These are phyloP conservation scores for Microdochium nivale DNA, from an alignment of 2,329 filamentous ascomycete species.

Conservation along the genomic window DNA sequence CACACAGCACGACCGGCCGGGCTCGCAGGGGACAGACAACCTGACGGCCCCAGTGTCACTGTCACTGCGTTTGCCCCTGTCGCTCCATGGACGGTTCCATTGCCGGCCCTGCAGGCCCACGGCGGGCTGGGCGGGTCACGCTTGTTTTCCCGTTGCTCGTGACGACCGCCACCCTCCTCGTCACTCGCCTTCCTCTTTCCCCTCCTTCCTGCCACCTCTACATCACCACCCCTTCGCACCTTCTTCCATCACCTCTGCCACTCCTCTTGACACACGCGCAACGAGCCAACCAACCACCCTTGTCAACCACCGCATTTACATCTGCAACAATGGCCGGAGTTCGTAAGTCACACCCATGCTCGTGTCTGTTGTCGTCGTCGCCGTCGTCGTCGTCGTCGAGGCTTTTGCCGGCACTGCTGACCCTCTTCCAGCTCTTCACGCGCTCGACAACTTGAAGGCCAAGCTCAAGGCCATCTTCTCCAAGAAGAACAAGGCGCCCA, in stretches of 20 bases:
- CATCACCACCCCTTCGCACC: background rate
- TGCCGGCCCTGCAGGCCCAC: too few relatives aligned
- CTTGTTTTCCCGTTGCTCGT: too few relatives aligned
- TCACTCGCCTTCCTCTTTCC: too few relatives aligned
- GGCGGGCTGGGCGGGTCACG: too few relatives aligned
- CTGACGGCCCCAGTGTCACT: too few relatives aligned
- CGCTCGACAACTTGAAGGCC: constrained; percentile 1
- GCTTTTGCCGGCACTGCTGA: background rate
- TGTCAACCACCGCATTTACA: background rate
- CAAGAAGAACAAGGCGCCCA: background rate
- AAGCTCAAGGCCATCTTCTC: constrained; percentile 1
- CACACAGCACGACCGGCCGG: too few relatives aligned
- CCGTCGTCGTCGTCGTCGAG: background rate
- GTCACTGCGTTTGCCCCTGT: too few relatives aligned
- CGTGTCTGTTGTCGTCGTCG: background rate
- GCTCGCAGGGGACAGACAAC: too few relatives aligned
- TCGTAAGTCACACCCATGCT: background rate
- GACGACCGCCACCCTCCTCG: too few relatives aligned
- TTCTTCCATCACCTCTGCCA: background rate
- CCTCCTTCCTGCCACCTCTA: background rate
- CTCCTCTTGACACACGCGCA: background rate
- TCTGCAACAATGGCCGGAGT: background rate
- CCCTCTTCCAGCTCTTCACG: background rate
- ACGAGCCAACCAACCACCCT: background rate
- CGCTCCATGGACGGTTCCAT: too few relatives aligned